Base-by-base conservation (phyloP, 2,329 filamentous ascomycete genomes). In the Xylariaceae sp. region DNA sequence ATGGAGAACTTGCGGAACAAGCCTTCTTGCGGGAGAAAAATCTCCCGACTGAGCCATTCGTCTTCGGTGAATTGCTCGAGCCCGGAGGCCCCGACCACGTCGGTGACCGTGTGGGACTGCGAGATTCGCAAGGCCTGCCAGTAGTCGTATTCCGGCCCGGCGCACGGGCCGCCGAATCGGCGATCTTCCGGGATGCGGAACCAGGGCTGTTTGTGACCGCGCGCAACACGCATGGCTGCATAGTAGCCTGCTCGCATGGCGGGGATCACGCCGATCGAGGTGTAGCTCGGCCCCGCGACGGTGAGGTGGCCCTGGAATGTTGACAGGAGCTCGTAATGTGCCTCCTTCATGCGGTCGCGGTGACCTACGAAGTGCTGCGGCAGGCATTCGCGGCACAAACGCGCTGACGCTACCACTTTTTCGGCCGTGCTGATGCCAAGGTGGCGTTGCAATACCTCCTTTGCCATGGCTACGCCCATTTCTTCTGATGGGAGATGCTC, bases 301-400 rank as follows among this genome's bases (percentile, higher is more conserved):
- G 83, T 79, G 26, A 95, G 72, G 12, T 79, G 75, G 13, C 86
- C 84, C 8, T 76, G 68, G 67, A 85, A 95, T 5, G 74, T 71
- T 3, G 72, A 56, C 30, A 71, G 66, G 5, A 89, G 75, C 49
- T 85, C 75, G 2, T 71, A 63, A 62, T 85, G 77, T 1, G 85
- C 80, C 1, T 69, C 67, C 19, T 71, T 72, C 74, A 95, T 82
- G 55, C 81, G 78, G 8, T 74, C 70, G 22, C 80, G 71, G 70
- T 97, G 92, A 34, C 90, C 90, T 1, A 96, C 85, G 0, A 79
- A 80, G 69, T 95, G 95, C 72, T 99, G 94, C 10, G 94, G 92
- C 60, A 99, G 94, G 67, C 91, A 95, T 57, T 94, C 78, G 55
- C 75, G 68, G 58, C 78, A 79, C 44, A 81, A 67, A 53, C 79